Base-by-base conservation (phyloP, 306 rosid species). In the Medicago ruthenica region DNA sequence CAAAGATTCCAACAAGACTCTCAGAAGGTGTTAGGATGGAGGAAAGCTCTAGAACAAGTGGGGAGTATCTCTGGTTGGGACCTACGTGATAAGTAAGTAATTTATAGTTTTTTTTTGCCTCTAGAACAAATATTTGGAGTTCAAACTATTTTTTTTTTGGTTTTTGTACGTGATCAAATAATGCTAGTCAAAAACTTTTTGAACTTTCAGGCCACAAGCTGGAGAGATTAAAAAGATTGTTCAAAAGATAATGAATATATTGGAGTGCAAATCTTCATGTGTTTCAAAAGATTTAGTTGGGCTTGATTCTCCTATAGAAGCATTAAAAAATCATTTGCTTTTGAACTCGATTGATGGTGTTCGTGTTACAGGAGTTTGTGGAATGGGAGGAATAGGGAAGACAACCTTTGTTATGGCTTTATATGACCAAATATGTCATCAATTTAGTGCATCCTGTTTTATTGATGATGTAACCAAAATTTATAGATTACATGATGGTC, bases 351-450 rank as follows among this genome's bases (percentile, higher is more conserved):
- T 59, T 24, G 58, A 78, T 41, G n/a, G 37, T 68, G 73, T 82
- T 68, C 55, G 77, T 7, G 67, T 11, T 9, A 4, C 41, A 2
- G 83, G 80, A 5, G 41, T 82, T 62, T 15, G 45, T 39, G 83
- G 80, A 1, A 74, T 73, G 74, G 70, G 80, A 8, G 80, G 83
- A 15, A 75, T 78, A 67, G 83, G 80, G 44, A 82, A 82, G 58
- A 16, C 74, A 0, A 78, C 83, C n/a, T 22, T 73, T 66, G 70
- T 45, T 31, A 44, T 5, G 2, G 10, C 20, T 7, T 47, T 81
- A 1, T 76, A 76, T 44, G 22, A 44, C 1, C 47, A 2, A 59
- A 45, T 55, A 31, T 71, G 20, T 55, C 13, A 15, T 16, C 60
- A 3, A 21, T 82, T 11, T 24, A 21, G 57, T 47, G 51, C 51